Conservation (phyloP, 83 land plant genomes). For the Diphasiastrum complanatum region DNA sequence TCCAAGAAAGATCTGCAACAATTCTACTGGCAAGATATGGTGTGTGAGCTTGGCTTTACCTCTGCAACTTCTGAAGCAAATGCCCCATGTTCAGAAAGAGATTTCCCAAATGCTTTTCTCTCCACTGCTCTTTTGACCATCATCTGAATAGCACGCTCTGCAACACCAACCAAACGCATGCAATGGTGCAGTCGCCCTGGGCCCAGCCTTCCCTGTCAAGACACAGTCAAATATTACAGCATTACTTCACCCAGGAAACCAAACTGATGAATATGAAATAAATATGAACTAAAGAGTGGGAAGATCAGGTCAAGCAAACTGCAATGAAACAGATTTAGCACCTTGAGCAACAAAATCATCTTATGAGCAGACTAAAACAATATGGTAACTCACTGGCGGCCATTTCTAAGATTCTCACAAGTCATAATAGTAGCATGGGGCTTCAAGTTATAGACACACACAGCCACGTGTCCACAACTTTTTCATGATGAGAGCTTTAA, state of each 20-base stretch:
- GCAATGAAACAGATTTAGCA: not conserved
- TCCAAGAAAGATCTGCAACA: too few relatives aligned
- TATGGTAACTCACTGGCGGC: too few relatives aligned
- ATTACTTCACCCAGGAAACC: not conserved
- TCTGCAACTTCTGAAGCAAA: slow-evolving; percentile 73
- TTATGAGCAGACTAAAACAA: too few relatives aligned
- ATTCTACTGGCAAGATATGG: not conserved
- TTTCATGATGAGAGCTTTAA: too few relatives aligned
- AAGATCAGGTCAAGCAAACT: too few relatives aligned
- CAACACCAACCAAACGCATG: slow-evolving; percentile 92
- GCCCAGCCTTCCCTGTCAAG: slow-evolving; percentile 85
- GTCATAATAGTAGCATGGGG: too few relatives aligned
- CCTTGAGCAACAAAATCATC: too few relatives aligned
- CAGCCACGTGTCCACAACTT: too few relatives aligned
- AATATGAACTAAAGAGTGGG: not conserved
- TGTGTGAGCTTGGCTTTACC: slow-evolving; percentile 39
- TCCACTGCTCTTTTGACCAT: slow-evolving; percentile 67
- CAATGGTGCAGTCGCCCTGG: slow-evolving; percentile 97
- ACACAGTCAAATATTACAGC: not conserved
- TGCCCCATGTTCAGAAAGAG: slow-evolving; percentile 85
- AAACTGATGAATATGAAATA: not conserved
- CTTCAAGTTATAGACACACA: too few relatives aligned
- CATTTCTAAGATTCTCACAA: too few relatives aligned
- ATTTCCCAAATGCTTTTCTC: slow-evolving; percentile 78
- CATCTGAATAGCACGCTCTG: slow-evolving; percentile 92